These are phyloP conservation scores for Penicillium digitatum DNA, from an alignment of 2,329 filamentous ascomycete species.

Conservation along the genomic window DNA sequence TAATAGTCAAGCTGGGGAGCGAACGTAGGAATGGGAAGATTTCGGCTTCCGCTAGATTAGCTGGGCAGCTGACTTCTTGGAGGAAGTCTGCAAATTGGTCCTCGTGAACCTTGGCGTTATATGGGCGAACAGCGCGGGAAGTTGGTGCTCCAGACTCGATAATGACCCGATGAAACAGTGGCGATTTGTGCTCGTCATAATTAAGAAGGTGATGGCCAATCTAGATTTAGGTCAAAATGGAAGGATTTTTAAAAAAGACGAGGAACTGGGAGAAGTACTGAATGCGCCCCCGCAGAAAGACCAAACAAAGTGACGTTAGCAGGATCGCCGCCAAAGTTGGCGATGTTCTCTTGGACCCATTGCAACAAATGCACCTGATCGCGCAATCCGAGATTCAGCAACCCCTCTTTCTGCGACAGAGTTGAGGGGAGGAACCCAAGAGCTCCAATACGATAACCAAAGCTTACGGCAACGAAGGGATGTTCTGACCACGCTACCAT, in stretches of 20 bases:
- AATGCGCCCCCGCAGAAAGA: constrained; percentile 49
- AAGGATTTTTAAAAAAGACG: too few relatives aligned
- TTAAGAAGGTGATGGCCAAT: constrained; percentile 65
- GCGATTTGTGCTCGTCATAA: constrained; percentile 29
- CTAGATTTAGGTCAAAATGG: constrained; percentile 33
- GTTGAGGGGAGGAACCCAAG: constrained; percentile 65
- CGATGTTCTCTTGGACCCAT: constrained; percentile 26
- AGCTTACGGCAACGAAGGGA: constrained; percentile 45
- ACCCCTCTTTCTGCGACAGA: constrained; percentile 51
- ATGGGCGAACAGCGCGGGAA: constrained; percentile 46
- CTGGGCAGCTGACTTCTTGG: constrained; percentile 32
- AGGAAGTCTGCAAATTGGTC: constrained; percentile 46
- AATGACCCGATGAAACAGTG: constrained; percentile 46
- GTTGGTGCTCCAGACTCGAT: constrained; percentile 48
- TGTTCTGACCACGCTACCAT: constrained; percentile 55
- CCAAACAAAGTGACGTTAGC: constrained; percentile 39
- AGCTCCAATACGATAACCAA: constrained; percentile 46
- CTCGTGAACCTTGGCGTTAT: constrained; percentile 41
- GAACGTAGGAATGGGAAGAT: constrained; percentile 44
- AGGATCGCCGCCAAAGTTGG: constrained; percentile 24
- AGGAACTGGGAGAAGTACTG: constrained; percentile 8
- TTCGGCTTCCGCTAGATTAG: constrained; percentile 25
- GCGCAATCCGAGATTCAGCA: constrained; percentile 44
- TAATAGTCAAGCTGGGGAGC: constrained; percentile 35
- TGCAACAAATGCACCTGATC: constrained; percentile 38